These are phyloP conservation scores for Starmerella apis DNA, from an alignment of 805 yeast genomes.

Conservation along the genomic window DNA sequence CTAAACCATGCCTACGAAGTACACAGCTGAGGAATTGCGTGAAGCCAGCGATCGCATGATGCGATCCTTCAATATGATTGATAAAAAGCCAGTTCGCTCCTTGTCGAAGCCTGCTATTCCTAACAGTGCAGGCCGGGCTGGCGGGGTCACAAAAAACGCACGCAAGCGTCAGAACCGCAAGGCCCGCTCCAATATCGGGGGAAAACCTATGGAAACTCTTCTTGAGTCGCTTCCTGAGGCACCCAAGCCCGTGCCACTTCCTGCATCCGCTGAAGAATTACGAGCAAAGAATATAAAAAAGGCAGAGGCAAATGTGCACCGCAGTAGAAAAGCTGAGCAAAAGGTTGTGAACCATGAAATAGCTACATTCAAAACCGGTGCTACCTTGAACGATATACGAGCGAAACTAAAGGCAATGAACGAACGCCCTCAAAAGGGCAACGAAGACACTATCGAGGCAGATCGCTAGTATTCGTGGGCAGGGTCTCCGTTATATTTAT, in stretches of 20 bases:
- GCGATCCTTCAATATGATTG: conserved; percentile 24
- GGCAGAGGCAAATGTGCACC: conserved; percentile 13
- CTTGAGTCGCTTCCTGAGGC: conserved; percentile 19
- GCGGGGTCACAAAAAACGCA: conserved; percentile 23
- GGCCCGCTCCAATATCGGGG: conserved; percentile 23
- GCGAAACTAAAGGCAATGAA: conserved; percentile 8
- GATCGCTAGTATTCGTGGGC: not conserved
- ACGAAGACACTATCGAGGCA: not conserved
- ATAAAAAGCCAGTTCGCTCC: conserved; percentile 12
- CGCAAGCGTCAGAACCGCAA: conserved; percentile 23
- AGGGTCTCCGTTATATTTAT: too few relatives aligned
- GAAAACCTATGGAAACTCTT: conserved; percentile 23
- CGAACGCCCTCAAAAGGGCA: not conserved
- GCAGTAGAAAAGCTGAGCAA: conserved; percentile 23
- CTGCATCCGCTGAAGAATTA: conserved; percentile 15
- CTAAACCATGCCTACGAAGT: conserved; percentile 12
- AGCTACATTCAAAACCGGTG: conserved; percentile 6
- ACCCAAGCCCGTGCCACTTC: conserved; percentile 11
- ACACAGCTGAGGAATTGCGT: conserved; percentile 24
- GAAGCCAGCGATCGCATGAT: conserved; percentile 25
- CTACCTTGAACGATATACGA: conserved; percentile 14
- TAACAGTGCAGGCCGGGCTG: conserved; percentile 21
- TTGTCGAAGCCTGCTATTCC: conserved; percentile 22
- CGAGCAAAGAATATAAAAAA: conserved; percentile 8
- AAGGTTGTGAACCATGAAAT: conserved; percentile 21